Evolutionary conservation across 225 moss, liverwort and hornwort species (phyloP).

Genomic region (Ulota crispa): DNA sequence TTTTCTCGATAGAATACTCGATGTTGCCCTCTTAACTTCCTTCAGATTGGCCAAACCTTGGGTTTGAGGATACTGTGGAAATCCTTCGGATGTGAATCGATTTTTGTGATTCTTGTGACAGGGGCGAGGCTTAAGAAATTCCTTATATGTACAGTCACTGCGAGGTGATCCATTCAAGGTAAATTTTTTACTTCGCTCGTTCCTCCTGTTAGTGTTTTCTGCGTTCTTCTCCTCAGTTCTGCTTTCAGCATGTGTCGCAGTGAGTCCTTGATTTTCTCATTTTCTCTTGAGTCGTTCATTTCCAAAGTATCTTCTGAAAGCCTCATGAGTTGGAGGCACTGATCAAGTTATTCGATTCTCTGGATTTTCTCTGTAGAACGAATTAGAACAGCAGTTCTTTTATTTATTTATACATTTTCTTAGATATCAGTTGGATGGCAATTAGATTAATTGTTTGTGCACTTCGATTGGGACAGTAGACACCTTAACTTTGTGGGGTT

Average conservation of each 20-base stretch:
- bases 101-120: conserved; percentile 36
- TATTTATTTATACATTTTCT: not conserved
- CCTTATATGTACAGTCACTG: conserved; percentile 76
- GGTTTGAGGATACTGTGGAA: conserved; percentile 10
- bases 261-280: not conserved
- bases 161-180: conserved; percentile 86
- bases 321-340: not conserved
- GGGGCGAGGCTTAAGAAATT: conserved; percentile 69
- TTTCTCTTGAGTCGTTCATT: not conserved
- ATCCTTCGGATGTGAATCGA: not conserved
- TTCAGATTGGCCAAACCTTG: not conserved
- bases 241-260: not conserved
- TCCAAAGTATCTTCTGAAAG: not conserved
- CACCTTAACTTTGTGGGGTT: not conserved
- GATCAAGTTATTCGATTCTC: not conserved
- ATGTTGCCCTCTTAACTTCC: not conserved
- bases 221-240: not conserved
- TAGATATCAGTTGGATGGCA: not conserved
- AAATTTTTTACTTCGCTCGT: conserved; percentile 3
- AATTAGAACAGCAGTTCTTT: not conserved
- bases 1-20: not conserved
- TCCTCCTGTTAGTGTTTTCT: not conserved
- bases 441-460: not conserved
- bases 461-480: not conserved
- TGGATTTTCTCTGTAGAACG: not conserved